Evolutionary conservation across 129 eudicot species (phyloP).

Genomic region (Apium graveolens): DNA sequence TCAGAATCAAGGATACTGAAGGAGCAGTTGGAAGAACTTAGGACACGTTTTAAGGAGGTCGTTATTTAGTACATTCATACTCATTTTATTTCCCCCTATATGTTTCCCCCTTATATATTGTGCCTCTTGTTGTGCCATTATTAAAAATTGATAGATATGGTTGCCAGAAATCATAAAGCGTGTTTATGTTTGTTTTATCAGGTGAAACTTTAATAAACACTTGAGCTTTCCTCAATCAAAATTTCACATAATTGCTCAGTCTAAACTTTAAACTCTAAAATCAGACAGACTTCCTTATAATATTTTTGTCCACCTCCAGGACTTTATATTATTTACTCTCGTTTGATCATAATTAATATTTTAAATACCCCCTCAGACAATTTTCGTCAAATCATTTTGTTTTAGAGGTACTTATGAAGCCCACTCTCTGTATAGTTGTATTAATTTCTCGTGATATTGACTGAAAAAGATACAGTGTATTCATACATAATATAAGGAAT

Average conservation of each 20-base stretch:
- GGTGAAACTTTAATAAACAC: neutral
- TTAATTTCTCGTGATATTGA: neutral
- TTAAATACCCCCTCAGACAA: neutral
- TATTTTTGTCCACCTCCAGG: neutral
- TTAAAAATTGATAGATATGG: neutral
- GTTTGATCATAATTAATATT: neutral
- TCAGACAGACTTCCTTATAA: neutral
- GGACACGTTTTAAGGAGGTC: constrained; percentile 61
- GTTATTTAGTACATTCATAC: neutral
- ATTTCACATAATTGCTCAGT: neutral
- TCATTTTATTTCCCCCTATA: neutral
- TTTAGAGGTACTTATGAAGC: neutral
- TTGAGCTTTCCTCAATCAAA: neutral
- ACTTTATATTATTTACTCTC: neutral
- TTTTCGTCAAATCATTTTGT: neutral
- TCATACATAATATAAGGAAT: neutral
- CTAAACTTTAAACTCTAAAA: neutral
- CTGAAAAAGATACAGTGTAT: neutral
- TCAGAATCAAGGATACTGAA: constrained; percentile 56
- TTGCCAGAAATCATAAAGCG: neutral
- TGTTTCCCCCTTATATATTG: neutral
- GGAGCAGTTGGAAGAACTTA: constrained; percentile 62
- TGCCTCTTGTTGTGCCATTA: neutral
- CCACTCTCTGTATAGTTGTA: neutral
- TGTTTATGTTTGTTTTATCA: neutral